Evolutionary conservation across 768 basidiomycete species (phyloP), one percentile per base, ranked within the genome.

Genomic region (Pisolithus marmoratus): DNA sequence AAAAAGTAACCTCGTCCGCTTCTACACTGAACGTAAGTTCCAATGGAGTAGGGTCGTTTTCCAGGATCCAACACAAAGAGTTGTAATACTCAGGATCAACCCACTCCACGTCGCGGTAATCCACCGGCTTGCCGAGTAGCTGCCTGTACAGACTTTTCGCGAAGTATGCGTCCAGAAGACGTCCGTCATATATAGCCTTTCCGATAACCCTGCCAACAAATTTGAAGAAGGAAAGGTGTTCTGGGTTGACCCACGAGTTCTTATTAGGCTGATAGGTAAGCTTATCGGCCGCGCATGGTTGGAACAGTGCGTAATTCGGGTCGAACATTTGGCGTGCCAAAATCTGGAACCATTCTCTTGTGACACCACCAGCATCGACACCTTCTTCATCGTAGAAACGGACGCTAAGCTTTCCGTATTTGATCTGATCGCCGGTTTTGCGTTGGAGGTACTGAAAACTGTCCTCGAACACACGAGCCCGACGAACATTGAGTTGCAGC

Each of bases 81-180:
- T 95, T 97, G 75, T 97, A 97, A 68, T 98, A 98, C 69, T 95
- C 93, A 0, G 94, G 94, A 70, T 98, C 94, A 38, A 97, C 89
- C 85, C 91, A 95, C 70, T 98, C 94, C 20, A 98, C 89, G 65
- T 98, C 95, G 55, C 84, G 80, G 69, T 97, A 92, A 67, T 98
- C 94, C 52, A 98, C 94, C 8, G 83, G 92, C 64, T 94, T 93
- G 41, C 89, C 91, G 26, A 99, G 78, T 24, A 99, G 76, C 66
- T 98, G 96, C 54, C 95, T 82, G 74, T 99, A 98, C 68, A 98
- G 71, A 60, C 95, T 95, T 59, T 94, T 85, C 17, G 93, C 93
- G 67, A 99, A 99, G 76, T 99, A 95, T 19, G 96, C 96, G 65
- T 99, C 96, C 38, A 99, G 81, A 19, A 99, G 78, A 26, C 96